Percentiles rank a stretch among this genome's conserved stretches.
These are phyloP conservation scores for Neurospora tetraspora DNA, from an alignment of 495 filamentous ascomycete genomes.

Conservation along the genomic window DNA sequence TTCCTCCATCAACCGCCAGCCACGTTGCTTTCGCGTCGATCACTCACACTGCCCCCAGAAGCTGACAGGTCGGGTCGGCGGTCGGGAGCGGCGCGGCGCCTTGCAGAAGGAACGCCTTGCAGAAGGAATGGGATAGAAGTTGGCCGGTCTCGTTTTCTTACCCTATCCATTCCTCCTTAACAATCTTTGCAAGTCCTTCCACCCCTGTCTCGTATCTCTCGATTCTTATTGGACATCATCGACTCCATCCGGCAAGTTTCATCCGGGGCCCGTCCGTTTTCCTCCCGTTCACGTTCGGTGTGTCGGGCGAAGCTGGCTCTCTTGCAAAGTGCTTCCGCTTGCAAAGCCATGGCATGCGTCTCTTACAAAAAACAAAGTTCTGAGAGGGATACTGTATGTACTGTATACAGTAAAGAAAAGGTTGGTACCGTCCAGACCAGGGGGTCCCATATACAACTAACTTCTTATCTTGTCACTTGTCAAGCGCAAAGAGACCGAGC, in stretches of 20 bases:
- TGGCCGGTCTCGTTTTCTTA: not conserved
- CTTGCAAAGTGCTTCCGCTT: not conserved
- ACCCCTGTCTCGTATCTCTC: not conserved
- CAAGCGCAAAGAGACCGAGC: not conserved
- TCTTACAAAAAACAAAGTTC: not conserved
- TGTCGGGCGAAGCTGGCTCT: not conserved
- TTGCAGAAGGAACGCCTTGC: not conserved
- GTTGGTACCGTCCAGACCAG: not conserved
- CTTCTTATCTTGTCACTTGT: not conserved
- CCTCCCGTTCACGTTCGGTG: not conserved
- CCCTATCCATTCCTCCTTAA: not conserved
- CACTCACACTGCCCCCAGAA: not conserved
- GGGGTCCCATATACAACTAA: not conserved
- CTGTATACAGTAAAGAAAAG: no score
- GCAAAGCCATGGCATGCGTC: not conserved
- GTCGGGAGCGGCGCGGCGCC: not conserved
- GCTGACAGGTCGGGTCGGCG: not conserved
- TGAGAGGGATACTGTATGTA: not conserved
- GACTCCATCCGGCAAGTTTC: not conserved
- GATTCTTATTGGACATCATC: not conserved
- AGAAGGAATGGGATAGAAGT: not conserved
- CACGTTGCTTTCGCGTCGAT: not conserved
- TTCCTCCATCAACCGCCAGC: not conserved
- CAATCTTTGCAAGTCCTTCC: not conserved
- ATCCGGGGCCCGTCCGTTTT: not conserved